Base-by-base conservation (phyloP, 2,329 filamentous ascomycete species). In the Colletotrichum shisoi region DNA sequence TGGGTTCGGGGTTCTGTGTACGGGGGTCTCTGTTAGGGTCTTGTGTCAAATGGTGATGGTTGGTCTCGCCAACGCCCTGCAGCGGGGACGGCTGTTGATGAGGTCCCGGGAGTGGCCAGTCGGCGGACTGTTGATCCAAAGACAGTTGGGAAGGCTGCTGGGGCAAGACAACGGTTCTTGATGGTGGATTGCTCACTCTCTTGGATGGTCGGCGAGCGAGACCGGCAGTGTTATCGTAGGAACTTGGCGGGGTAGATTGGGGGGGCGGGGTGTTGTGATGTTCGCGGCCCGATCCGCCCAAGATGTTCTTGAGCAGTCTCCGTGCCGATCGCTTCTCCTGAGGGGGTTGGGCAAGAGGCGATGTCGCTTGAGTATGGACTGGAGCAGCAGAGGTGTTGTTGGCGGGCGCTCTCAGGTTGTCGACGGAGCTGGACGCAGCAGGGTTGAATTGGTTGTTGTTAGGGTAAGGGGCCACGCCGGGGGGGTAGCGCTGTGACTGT, bases 131-230 rank as follows among this genome's bases (percentile, higher is more conserved):
- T 61, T 75, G 76, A 68, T 77, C 75, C 61, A 80, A 74, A 49
- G 79, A 79, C 56, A 78, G 69, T 69, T 80, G 79, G 48, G 77
- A 77, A 53, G 57, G 27, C 65, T 71, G 72, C 70, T 74, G 72
- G 66, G 79, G 75, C 70, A 77, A 72, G 69, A 75, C 78, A 42
- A 81, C 82, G 73, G 80, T 80, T 70, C 83, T 71, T 71, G 76
- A 73, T 71, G 80, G 79, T 63, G 76, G 76, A 69, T 83, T 81
- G 81, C 84, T 84, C 74, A 84, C 78, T 73, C 85, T 81, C 79
- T 86, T 88, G 51, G 87, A 89, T 39, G 83, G 80, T 71, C 84
- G 80, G 70, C 85, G 85, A 70, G 77, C 80, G 54, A 87, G 76
- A 57, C 81, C 81, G 54, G 76, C 71, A 67, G 79, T 79, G 72